Base-by-base conservation (phyloP, 2,329 filamentous ascomycete genomes). In the Cytospora chrysosperma region DNA sequence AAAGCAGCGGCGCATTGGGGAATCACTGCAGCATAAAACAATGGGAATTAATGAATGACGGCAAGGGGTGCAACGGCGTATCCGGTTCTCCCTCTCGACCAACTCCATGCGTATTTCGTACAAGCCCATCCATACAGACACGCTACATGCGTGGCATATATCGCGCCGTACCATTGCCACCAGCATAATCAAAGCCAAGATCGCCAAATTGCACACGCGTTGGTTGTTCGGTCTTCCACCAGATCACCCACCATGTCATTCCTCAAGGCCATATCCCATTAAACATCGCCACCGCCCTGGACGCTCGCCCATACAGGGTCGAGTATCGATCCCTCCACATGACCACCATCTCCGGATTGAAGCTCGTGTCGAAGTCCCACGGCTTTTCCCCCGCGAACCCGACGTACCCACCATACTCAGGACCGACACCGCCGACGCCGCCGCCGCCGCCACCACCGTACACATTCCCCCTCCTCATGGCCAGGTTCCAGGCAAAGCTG, bases 401-500 rank as follows among this genome's bases (percentile, higher is more conserved):
- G 32, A 43, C 5, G 28, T 47, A 59, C 28, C 56, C 51, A 2
- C 40, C 47, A 6, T 55, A 53, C 43, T 62, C 37, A 24, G 51
- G 28, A 12, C 51, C 59, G 26, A 50, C 52, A 26, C 51, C 59
- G 21, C 27, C 24, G 37, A 52, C 43, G 21, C 59, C 59, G 51
- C 59, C 21, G 8, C 43, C 43, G n/a, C n/a, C 43, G 30, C 61
- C 60, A 27, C 37, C 21, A 27, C 70, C 72, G 30, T 70, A 73
- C 9, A 70, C 71, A 34, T 70, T 65, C 28, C 67, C 64, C 61
- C 81, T 74, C 27, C 75, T 72, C 65, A 82, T 68, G 12, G 79
- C 80, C 19, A 84, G 68, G 61, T 79, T 79, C 76, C 79, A 82
- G 17, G 76, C 76, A 59, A 82, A 81, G 64, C 73, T 76, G 62